Evolutionary conservation across 768 basidiomycete species (phyloP), one percentile per base, ranked within the genome.

Genomic region (Rhizopogon vesiculosus): DNA sequence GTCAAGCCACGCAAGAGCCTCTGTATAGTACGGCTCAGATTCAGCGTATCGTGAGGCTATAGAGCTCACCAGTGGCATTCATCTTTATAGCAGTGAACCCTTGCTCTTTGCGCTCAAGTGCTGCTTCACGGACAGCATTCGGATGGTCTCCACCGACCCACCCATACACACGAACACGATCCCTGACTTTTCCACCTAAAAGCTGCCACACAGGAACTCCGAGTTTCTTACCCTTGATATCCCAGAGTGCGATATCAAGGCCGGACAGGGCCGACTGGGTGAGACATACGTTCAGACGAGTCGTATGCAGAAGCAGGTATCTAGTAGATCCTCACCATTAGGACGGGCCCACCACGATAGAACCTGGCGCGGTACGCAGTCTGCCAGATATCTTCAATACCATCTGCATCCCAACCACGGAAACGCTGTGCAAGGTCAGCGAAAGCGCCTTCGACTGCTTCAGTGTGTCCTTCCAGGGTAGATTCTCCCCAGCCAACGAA

Each of bases 171-270:
- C 75, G 76, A 49, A 83, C 70, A 31, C 75, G 71, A 61, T 85
- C 79, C 48, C 86, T 77, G 18, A 87, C 83, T 64, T 82, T 83
- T 5, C 87, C 87, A 7, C 86, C 88, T 6, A 87, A 76, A 1
- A 90, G 73, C 66, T 86, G 78, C 78, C 81, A 86, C 1, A 87
- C 70, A 0, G 78, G 80, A 9, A 79, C 86, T 35, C 85, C 85
- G 2, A 88, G 76, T 35, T 81, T 83, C 70, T 87, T 87, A n/a
- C 88, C 88, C 60, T 88, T 88, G 69, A 89, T 85, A 62, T 89
- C 87, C 87, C 87, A 80, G 1, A 89, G 72, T 1, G 85, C 85
- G 56, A 89, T 88, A 66, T 87, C 85, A 31, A 88, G 67, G 0
- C 85, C 84, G 2, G 82, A 79, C 9, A 81, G 66, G 8, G 78